Conservation (phyloP, 306 rosid species). For the Canavalia gladiata region DNA sequence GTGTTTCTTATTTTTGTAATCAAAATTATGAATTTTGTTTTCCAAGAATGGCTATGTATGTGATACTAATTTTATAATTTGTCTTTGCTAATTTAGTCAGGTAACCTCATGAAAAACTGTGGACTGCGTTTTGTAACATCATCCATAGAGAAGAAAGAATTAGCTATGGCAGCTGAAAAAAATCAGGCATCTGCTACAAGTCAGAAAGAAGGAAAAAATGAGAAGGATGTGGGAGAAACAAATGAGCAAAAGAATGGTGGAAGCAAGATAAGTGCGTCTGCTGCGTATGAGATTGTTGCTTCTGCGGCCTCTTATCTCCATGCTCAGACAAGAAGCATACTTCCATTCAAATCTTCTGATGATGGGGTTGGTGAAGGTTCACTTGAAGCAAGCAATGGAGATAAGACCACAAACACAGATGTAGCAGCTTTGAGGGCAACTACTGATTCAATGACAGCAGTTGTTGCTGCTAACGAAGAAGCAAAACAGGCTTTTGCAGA, state of each 20-base stretch:
- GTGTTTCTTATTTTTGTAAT: neutral
- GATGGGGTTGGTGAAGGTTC: conserved; percentile 42
- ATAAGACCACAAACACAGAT: conserved; percentile 56
- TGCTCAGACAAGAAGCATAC: conserved; percentile 71
- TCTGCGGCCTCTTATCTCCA: conserved; percentile 93
- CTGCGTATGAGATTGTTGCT: conserved; percentile 82
- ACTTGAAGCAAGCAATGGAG: conserved; percentile 45
- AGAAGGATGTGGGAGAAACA: conserved; percentile 42
- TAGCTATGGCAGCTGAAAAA: conserved; percentile 54
- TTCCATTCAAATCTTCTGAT: conserved; percentile 67
- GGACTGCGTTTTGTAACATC: conserved; percentile 71
- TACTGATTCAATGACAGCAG: conserved; percentile 72
- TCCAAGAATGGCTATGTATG: neutral
- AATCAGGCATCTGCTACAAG: conserved; percentile 44
- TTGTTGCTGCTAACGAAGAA: conserved; percentile 86
- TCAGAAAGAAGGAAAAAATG: conserved; percentile 47
- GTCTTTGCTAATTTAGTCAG: conserved; percentile 59
- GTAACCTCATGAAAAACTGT: conserved; percentile 58
- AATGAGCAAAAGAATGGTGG: conserved; percentile 55
- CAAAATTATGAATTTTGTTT: conserved; percentile 6
- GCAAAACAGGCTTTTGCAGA: conserved; percentile 86
- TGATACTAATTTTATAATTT: conserved; percentile 4
- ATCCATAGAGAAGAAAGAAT: conserved; percentile 68
- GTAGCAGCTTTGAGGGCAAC: conserved; percentile 68
- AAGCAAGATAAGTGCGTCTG: conserved; percentile 58